Evolutionary conservation across 139 green algal genomes (phyloP).

Genomic region (Dunaliella primolecta): DNA sequence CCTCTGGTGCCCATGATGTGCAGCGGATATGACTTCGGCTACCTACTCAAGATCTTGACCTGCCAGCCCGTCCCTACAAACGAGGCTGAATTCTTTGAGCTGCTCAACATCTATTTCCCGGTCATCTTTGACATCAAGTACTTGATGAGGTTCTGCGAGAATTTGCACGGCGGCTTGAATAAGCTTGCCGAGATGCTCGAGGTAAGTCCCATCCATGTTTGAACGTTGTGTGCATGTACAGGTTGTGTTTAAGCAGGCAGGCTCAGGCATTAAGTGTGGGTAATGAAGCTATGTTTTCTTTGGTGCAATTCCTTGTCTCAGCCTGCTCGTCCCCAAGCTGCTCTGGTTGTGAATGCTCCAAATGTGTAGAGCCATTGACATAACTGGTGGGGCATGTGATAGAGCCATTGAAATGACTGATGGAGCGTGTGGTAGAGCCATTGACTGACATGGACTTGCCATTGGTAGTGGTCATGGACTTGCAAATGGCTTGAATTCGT

Average conservation of each 20-base stretch:
- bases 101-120: constrained; percentile 94
- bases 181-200: constrained; percentile 94
- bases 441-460: too few relatives aligned
- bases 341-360: too few relatives aligned
- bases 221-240: background rate
- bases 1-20: too few relatives aligned
- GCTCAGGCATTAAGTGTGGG: background rate
- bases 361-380: too few relatives aligned
- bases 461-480: too few relatives aligned
- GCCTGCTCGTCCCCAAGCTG: too few relatives aligned
- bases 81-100: constrained; percentile 93
- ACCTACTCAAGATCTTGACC: constrained; percentile 96
- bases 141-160: constrained; percentile 93
- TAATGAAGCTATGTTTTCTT: background rate
- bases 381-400: too few relatives aligned
- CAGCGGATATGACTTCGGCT: constrained; percentile 97
- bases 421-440: too few relatives aligned
- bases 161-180: constrained; percentile 95
- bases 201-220: constrained; percentile 39
- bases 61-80: constrained; percentile 75
- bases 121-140: constrained; percentile 99
- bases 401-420: too few relatives aligned
- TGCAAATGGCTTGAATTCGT: too few relatives aligned
- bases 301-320: too few relatives aligned
- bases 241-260: too few relatives aligned